These are phyloP conservation scores for Plantago coronopus DNA, from an alignment of 305 asterid genomes.

Conservation along the genomic window DNA sequence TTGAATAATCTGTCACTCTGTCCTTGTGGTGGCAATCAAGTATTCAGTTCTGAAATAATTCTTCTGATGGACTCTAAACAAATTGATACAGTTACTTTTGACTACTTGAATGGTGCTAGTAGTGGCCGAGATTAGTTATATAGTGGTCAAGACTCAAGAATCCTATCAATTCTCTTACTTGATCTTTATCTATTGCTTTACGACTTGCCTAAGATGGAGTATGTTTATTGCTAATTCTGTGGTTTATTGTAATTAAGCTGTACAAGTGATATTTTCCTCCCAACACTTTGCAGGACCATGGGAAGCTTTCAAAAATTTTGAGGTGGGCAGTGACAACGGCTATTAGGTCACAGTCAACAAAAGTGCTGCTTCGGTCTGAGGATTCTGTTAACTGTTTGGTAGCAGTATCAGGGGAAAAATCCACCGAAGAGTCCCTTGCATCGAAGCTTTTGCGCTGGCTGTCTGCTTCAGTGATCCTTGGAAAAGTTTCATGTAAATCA, in stretches of 20 bases:
- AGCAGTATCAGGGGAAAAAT: conserved; percentile 29
- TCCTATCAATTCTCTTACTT: no score
- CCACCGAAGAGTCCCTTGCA: conserved; percentile 44
- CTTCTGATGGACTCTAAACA: no score
- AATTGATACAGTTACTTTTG: no score
- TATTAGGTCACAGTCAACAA: conserved; percentile 35
- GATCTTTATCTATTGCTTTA: no score
- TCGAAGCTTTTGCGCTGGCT: conserved; percentile 87
- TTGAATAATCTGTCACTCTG: no score
- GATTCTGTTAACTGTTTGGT: conserved; percentile 21
- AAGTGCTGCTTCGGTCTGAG: conserved; percentile 35
- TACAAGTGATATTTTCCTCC: background rate
- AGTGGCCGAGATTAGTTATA: no score
- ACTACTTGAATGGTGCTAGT: no score
- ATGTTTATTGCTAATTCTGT: background rate
- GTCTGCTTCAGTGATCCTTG: conserved; percentile 70
- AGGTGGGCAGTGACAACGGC: conserved; percentile 69
- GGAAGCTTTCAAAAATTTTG: conserved; percentile 55
- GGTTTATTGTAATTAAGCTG: conserved; percentile 6
- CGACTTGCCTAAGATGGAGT: no score
- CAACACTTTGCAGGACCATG: conserved; percentile 41
- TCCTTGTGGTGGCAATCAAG: no score
- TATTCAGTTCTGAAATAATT: no score
- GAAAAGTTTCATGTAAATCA: conserved; percentile 42
- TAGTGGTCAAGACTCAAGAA: no score